Evolutionary conservation across 2,329 filamentous ascomycete species (phyloP), one percentile per base, ranked within the genome.

Genomic region (Aaosphaeria pasadenensis): DNA sequence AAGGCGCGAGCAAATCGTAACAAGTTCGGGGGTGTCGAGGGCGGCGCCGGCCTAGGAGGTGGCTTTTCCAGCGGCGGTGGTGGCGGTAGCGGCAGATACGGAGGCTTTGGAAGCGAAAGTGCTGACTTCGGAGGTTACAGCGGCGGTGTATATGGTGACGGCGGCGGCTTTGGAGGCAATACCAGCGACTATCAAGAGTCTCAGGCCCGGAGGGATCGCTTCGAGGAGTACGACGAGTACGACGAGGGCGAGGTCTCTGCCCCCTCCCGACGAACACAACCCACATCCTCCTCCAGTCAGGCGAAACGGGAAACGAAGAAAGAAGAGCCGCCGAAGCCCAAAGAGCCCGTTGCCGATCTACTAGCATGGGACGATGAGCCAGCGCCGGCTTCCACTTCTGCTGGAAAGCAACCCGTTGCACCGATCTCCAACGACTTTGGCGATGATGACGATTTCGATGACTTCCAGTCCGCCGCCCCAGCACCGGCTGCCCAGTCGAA

Each of bases 181-280:
- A 63, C 73, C 35, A 72, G 74, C 31, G 70, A 89, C 44, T 95
- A 87, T 73, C 80, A 84, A 49, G 85, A 89, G 58, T 73, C 78
- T 24, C 74, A 82, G 49, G 77, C 77, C 59, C 76, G 85, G 49
- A 77, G 79, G 47, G 91, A 95, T 56, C 83, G 86, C 55, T 99
- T 96, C 59, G 92, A 97, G 59, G 94, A 96, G 71, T 99, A 99
- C 63, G 91, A 99, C 66, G 94, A 99, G 71, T 92, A 87, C 62
- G 92, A 97, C 47, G 94, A 96, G 62, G 89, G 80, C 38, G 77
- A 79, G 43, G 73, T 73, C 43, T 66, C 77, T 44, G 69, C 78
- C 47, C 74, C 81, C 49, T 72, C 82, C 28, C 76, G 76, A 57
- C 74, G 78, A 60, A 82, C 77, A 65, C 74, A 77, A 55, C 69